These are phyloP conservation scores for Talaromyces sp. DNA, from an alignment of 2,329 filamentous ascomycete genomes.

Conservation along the genomic window DNA sequence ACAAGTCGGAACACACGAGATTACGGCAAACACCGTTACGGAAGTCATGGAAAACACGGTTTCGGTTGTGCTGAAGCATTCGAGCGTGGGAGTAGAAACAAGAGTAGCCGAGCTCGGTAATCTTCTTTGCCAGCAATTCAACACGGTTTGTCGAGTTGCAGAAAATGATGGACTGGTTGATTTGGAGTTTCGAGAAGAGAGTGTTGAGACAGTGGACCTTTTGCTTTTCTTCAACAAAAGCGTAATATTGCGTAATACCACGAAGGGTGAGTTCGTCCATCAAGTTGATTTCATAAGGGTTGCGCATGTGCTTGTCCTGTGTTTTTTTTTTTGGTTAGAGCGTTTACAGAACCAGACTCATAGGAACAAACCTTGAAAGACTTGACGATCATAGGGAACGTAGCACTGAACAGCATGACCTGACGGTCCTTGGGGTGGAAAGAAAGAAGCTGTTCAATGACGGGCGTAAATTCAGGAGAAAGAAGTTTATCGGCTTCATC, in stretches of 20 bases:
- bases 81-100: conserved; percentile 99
- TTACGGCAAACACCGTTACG: conserved; percentile 97
- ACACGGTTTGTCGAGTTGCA: conserved; percentile 99
- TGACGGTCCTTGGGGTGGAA: conserved; percentile 97
- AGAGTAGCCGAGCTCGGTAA: conserved; percentile 97
- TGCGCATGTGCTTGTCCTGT: conserved; percentile 90
- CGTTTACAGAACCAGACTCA: neutral
- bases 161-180: conserved; percentile 99
- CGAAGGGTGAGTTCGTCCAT: conserved; percentile 99
- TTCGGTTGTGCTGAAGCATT: conserved; percentile 95
- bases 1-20: conserved; percentile 92
- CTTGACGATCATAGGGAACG: conserved; percentile 95
- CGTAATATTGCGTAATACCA: conserved; percentile 98
- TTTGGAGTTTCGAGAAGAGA: conserved; percentile 96
- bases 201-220: conserved; percentile 99
- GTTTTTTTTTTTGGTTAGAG: neutral
- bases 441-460: conserved; percentile 90
- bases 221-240: conserved; percentile 98
- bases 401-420: conserved; percentile 99
- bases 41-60: conserved; percentile 99
- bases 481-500: conserved; percentile 98
- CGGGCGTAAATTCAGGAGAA: conserved; percentile 92
- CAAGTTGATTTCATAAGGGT: conserved; percentile 96
- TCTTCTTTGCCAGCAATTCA: conserved; percentile 96
- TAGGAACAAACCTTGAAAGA: conserved; percentile 65